Evolutionary conservation across 345 rosid genomes (phyloP), one percentile per base, ranked within the genome.

Genomic region (Combretum micranthum): DNA sequence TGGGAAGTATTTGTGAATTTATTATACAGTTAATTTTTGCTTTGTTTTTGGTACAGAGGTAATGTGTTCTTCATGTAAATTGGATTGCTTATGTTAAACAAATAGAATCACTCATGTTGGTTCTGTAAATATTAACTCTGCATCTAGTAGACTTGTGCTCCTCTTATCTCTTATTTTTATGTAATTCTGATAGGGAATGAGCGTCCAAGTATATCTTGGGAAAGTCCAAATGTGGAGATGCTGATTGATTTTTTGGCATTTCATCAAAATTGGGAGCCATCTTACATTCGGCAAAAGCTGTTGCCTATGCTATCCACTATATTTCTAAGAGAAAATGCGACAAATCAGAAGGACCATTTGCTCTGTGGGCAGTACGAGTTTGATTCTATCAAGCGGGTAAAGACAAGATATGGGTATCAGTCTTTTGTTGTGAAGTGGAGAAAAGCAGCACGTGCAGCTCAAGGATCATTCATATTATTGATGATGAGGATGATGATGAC

Each of bases 221-320:
- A 61, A 61, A 67, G 68, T 68, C 97, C 91, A 49, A 77, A 80
- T 52, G 80, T 76, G n/a, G 99, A 83, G 20, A 68, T 87, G 81
- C 68, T 93, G 52, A 83, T 87, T 53, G 97, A 89, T 75, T 85
- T 79, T 75, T 61, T 93, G 77, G 89, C 64, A 64, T 80, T 69
- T 66, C 87, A 77, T 69, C 87, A 65, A 69, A 80, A 47, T 17
- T 93, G 89, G 97, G 79, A 87, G 20, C 91, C 88, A 2, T 76
- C 91, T 57, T 82, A 76, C 65, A 67, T 83, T 77, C 77, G 96
- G 42, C 88, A 79, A 76, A 80, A 69, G 80, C 73, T 89, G 77
- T 67, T 87, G 69, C 87, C 87, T 10, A 80, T 93, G 99, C 18
- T 83, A 64, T 93, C 97, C 56, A 76, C 96, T 60, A 75, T 82